Base-by-base conservation (phyloP, 441 rosid species). In the Hypseocharis bilobata region DNA sequence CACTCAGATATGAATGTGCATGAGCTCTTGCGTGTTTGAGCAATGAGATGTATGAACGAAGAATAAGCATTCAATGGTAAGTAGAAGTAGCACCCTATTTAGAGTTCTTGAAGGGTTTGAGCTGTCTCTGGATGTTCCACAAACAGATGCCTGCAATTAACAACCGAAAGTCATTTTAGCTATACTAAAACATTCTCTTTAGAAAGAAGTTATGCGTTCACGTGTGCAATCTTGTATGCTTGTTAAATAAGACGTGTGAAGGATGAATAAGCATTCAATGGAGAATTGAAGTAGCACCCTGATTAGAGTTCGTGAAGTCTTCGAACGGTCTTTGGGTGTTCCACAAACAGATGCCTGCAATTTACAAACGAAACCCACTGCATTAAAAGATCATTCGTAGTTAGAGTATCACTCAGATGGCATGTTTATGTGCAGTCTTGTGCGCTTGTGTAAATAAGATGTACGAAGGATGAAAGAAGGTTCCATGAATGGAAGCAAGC, bases 251-350 rank as follows among this genome's bases (percentile, higher is more conserved):
- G 26, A 51, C 7, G 56, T 4, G 22, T 51, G 56, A 51, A 51
- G n/a, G n/a, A n/a, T n/a, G n/a, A n/a, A n/a, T n/a, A 51, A 6
- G 27, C 27, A 51, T 51, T 22, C 56, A 51, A 51, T 20, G 42
- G 28, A 20, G 42, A 63, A 52, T 42, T 49, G 34, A 66, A 17
- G 11, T 23, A 29, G 74, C 78, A 87, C 92, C 84, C 56, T 69
- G 32, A 64, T 66, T 29, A 77, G 70, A 66, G 72, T 75, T 67
- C 65, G 74, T 55, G 49, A 68, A 69, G 79, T 28, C 68, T 54
- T 56, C 38, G 80, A 72, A 72, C 69, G 72, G 58, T 77, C 81
- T 77, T 68, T 77, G 25, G 80, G 54, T 72, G 56, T 20, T 22
- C 22, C 8, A 6, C 14, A 51, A 22, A 51, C 56, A 51, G 56